Percentiles rank a stretch among this genome's conserved stretches.
These are phyloP conservation scores for Neospora caninum DNA, from an alignment of 169 alveolate species.

Conservation along the genomic window DNA sequence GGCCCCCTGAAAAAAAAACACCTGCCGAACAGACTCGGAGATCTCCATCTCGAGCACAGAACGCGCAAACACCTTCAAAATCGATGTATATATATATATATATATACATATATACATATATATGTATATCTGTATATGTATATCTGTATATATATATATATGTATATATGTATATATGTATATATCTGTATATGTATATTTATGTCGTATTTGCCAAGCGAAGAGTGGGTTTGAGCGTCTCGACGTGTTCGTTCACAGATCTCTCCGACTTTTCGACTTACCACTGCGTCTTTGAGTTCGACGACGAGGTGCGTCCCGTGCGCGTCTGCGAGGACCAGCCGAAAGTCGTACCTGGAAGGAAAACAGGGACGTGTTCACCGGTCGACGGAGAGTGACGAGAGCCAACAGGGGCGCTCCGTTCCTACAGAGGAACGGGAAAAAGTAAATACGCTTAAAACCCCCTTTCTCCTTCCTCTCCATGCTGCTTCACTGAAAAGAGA, in stretches of 20 bases:
- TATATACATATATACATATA: background rate
- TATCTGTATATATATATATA: background rate
- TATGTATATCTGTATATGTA: background rate
- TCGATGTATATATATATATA: background rate
- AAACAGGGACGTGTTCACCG: too few species aligned
- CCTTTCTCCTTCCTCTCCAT: too few species aligned
- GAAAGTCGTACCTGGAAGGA: background rate
- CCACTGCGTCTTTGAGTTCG: constrained; percentile 7
- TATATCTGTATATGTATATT: background rate
- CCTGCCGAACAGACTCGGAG: background rate
- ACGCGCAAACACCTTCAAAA: background rate
- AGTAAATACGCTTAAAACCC: too few species aligned
- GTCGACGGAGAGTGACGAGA: too few species aligned
- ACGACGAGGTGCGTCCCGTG: background rate
- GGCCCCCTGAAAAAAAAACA: background rate
- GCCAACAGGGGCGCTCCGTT: too few species aligned
- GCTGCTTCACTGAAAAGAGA: too few species aligned
- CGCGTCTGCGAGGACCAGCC: background rate
- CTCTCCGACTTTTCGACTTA: background rate
- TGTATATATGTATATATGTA: too few species aligned
- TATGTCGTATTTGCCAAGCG: background rate
- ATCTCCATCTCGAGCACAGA: too few species aligned
- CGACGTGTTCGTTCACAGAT: background rate
- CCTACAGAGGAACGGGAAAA: too few species aligned
- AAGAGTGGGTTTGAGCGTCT: background rate